Conservation (phyloP, 441 rosid genomes). For the Pelargonium australe region DNA sequence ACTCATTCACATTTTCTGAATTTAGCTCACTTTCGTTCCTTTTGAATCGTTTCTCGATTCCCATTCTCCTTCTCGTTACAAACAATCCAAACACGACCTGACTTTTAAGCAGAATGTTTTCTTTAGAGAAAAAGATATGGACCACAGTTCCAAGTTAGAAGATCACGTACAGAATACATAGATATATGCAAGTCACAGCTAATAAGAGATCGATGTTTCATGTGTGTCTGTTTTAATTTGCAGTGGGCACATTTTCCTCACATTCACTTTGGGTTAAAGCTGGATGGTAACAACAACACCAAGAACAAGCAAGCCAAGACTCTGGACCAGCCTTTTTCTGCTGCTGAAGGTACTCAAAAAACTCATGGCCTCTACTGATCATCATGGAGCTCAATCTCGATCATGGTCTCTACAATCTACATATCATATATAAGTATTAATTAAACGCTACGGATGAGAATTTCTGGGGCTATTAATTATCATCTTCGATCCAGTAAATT, state of each 20-base stretch:
- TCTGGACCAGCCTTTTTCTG: conserved; percentile 49
- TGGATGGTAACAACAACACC: conserved; percentile 47
- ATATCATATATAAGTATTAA: no score
- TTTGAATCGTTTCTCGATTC: no score
- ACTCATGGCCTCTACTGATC: conserved; percentile 54
- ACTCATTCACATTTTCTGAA: no score
- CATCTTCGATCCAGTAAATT: no score
- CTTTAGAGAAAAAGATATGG: background rate
- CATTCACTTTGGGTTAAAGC: conserved; percentile 81
- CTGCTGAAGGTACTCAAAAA: conserved; percentile 35
- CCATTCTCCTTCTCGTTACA: no score
- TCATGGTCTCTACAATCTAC: no score
- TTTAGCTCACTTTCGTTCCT: no score
- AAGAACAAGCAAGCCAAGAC: conserved; percentile 46
- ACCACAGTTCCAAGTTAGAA: background rate
- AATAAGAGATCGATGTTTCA: background rate
- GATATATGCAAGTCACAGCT: background rate
- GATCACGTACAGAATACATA: background rate
- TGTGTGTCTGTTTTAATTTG: conserved; percentile 17
- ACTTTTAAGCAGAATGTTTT: no score
- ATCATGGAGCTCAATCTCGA: no score
- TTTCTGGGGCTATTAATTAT: no score
- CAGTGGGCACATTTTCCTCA: conserved; percentile 99
- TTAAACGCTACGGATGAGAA: no score
- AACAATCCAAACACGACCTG: no score